A percentile compares a stretch with the other conserved stretches of the same genome.
Conservation (phyloP, 192 early-diverging fungal genomes). For the Coemansia sp. region DNA sequence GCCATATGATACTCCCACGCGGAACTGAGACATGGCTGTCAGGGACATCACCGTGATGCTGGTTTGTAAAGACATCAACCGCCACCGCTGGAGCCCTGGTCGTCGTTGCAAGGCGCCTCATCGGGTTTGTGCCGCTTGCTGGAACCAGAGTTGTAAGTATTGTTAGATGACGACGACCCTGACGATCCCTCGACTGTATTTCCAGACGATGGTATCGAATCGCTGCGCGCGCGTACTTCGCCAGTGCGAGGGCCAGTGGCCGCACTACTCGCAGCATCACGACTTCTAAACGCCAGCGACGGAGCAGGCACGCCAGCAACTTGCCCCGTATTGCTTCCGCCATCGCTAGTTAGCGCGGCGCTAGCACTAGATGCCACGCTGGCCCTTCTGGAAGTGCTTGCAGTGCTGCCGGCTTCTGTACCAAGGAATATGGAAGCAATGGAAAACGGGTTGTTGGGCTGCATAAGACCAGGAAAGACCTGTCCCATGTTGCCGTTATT, state of each 20-base stretch:
- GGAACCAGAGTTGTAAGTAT: background rate
- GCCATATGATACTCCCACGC: background rate
- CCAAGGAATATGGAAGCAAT: slow-evolving; percentile 30
- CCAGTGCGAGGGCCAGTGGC: slow-evolving; percentile 19
- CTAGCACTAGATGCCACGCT: slow-evolving; percentile 22
- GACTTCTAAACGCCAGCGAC: background rate
- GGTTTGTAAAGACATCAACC: slow-evolving; percentile 2
- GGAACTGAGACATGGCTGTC: background rate
- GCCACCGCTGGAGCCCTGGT: slow-evolving; percentile 3
- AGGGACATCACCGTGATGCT: background rate
- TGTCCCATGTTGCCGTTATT: background rate
- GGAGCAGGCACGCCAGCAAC: background rate
- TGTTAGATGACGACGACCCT: background rate
- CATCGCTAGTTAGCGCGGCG: background rate
- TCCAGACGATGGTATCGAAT: slow-evolving; percentile 7
- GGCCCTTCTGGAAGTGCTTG: slow-evolving; percentile 23
- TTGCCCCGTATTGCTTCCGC: background rate
- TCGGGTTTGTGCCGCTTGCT: slow-evolving; percentile 34
- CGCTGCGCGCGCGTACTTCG: slow-evolving; percentile 23
- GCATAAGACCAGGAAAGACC: slow-evolving; percentile 8
- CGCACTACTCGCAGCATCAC: background rate
- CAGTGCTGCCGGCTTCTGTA: slow-evolving; percentile 33
- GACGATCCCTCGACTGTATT: background rate
- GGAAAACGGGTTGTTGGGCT: slow-evolving; percentile 33
- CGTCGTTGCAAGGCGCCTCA: background rate